Conservation (phyloP, 2,329 filamentous ascomycete genomes). For the Beauveria asiatica region DNA sequence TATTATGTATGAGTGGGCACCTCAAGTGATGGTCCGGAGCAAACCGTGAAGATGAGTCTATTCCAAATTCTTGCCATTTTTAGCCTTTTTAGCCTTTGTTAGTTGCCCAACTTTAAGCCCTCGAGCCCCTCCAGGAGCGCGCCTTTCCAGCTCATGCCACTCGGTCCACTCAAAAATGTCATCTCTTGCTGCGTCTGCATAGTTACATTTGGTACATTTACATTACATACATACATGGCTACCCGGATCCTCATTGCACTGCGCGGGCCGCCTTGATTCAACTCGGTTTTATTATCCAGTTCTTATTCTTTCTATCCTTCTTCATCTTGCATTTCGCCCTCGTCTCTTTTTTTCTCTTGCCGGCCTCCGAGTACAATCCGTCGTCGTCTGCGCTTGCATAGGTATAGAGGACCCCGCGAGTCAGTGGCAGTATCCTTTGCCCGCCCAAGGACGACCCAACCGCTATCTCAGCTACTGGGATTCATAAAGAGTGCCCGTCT, state of each 20-base stretch:
- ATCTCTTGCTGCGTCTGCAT: background rate
- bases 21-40: background rate
- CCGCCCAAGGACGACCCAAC: too few relatives aligned
- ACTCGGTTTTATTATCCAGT: background rate
- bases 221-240: background rate
- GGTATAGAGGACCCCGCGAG: background rate
- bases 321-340: background rate
- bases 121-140: background rate
- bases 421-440: background rate
- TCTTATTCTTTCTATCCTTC: background rate
- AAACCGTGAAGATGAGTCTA: background rate
- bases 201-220: too few relatives aligned
- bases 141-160: background rate
- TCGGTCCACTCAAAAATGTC: background rate
- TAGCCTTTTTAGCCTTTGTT: background rate
- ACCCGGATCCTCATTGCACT: background rate
- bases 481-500: background rate
- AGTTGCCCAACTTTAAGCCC: background rate
- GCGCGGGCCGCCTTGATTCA: background rate
- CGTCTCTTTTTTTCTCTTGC: background rate
- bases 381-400: background rate
- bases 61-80: background rate
- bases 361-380: background rate
- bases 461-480: too few relatives aligned
- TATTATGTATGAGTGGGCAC: too few relatives aligned